Conservation (phyloP, 23 red algal genomes). For the Gracilariopsis chorda region DNA sequence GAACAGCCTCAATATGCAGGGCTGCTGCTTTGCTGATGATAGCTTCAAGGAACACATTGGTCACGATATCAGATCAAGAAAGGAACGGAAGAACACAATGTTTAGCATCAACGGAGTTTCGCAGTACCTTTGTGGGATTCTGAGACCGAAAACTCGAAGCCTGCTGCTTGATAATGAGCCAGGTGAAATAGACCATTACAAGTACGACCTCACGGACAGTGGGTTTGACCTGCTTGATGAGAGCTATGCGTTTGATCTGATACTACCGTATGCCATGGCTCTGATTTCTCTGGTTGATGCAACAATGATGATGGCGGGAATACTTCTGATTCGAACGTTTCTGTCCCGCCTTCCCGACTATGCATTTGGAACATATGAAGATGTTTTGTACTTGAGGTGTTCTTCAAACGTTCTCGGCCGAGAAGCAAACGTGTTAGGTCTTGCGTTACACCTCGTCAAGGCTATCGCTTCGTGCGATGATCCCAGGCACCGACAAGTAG, state of each 20-base stretch:
- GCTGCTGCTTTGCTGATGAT: not conserved
- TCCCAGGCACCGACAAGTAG: constrained; percentile 25
- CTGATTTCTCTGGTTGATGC: not conserved
- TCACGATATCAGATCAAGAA: constrained; percentile 25
- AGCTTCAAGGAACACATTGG: constrained; percentile 40
- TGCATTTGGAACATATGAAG: constrained; percentile 13
- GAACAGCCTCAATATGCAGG: not conserved
- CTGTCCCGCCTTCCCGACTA: constrained; percentile 14
- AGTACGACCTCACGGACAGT: constrained; percentile 17
- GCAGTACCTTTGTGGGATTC: constrained; percentile 21
- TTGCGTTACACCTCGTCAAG: constrained; percentile 17
- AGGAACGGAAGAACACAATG: constrained; percentile 15
- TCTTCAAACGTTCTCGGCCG: not conserved
- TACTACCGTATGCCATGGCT: constrained; percentile 29
- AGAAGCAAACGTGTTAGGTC: constrained; percentile 30
- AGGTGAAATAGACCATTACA: not conserved
- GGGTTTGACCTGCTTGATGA: constrained; percentile 31
- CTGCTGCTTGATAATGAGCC: not conserved
- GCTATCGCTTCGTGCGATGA: constrained; percentile 32
- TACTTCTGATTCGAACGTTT: constrained; percentile 16
- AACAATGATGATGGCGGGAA: constrained; percentile 6
- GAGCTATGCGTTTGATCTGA: constrained; percentile 31
- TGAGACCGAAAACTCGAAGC: constrained; percentile 12
- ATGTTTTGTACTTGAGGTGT: constrained; percentile 36
- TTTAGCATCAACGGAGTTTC: constrained; percentile 31